These are phyloP conservation scores for Clonostachys solani DNA, from an alignment of 2,329 filamentous ascomycete genomes.

Conservation along the genomic window DNA sequence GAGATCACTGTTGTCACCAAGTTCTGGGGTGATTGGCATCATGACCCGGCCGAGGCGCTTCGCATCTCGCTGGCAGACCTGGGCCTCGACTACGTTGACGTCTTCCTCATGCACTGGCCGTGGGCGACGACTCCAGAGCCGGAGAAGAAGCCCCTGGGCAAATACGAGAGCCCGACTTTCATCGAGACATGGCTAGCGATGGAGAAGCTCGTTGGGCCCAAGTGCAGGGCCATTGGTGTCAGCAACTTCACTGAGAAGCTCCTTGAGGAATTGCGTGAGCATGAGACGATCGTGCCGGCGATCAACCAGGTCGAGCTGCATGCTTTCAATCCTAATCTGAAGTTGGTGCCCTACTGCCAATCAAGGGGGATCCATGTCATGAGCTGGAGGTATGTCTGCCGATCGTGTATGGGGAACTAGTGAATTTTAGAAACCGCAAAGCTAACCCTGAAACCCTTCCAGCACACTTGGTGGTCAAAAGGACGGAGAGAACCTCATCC, in stretches of 20 bases:
- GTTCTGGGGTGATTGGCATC: constrained; percentile 20
- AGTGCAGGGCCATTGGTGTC: constrained; percentile 20
- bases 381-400: constrained; percentile 12
- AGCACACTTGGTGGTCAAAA: constrained; percentile 1
- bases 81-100: constrained; percentile 22
- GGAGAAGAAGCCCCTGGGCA: constrained; percentile 11
- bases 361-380: constrained; percentile 21
- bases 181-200: constrained; percentile 16
- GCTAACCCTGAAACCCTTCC: no score
- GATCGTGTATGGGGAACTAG: neutral
- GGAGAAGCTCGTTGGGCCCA: constrained; percentile 16
- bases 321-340: constrained; percentile 21
- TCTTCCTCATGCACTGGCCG: constrained; percentile 22
- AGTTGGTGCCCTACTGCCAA: constrained; percentile 21
- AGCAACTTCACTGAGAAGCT: constrained; percentile 23
- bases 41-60: constrained; percentile 17
- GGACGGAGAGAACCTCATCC: constrained; percentile 7
- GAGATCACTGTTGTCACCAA: constrained; percentile 26
- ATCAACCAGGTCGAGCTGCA: constrained; percentile 27
- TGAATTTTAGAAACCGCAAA: no score
- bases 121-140: constrained; percentile 14
- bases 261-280: constrained; percentile 15
- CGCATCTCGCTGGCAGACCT: constrained; percentile 17
- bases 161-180: constrained; percentile 15
- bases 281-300: constrained; percentile 16